Conservation (phyloP, 768 basidiomycete species). For the Gelatoporia subvermispora region DNA sequence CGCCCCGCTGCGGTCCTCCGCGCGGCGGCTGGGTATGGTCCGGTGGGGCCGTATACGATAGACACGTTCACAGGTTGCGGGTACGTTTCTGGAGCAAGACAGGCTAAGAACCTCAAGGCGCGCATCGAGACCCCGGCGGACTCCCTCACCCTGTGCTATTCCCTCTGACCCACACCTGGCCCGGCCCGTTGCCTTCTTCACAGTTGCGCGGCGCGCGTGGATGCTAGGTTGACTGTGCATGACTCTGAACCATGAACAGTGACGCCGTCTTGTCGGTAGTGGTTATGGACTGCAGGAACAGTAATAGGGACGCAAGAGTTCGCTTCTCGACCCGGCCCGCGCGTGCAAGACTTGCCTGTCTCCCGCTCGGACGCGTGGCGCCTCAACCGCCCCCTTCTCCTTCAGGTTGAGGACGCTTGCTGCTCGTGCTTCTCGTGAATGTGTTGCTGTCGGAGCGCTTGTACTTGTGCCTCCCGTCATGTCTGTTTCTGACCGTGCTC, state of each 20-base stretch:
- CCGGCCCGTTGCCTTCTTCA: conserved; percentile 27
- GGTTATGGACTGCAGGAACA: conserved; percentile 46
- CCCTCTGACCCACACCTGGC: conserved; percentile 40
- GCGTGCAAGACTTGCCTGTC: conserved; percentile 51
- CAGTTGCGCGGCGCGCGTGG: conserved; percentile 25
- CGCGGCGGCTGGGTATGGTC: too few relatives aligned
- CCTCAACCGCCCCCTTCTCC: conserved; percentile 28
- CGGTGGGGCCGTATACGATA: background rate
- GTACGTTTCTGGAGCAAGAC: conserved; percentile 31
- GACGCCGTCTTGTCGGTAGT: conserved; percentile 42
- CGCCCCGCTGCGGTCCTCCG: too few relatives aligned
- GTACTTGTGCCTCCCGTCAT: conserved; percentile 30
- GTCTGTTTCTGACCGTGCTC: conserved; percentile 43
- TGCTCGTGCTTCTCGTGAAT: conserved; percentile 30
- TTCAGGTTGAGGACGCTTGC: conserved; percentile 33
- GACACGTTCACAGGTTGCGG: conserved; percentile 28
- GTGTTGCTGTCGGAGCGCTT: conserved; percentile 48
- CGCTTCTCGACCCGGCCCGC: conserved; percentile 37
- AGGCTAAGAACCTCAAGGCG: conserved; percentile 28
- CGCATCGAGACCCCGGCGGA: conserved; percentile 27
- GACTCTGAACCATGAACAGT: conserved; percentile 34
- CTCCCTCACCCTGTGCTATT: conserved; percentile 23
- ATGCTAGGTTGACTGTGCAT: conserved; percentile 24
- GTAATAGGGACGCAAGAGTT: conserved; percentile 32
- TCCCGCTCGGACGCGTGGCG: conserved; percentile 43